phyloP scores from a whole-genome alignment of 2,329 filamentous ascomycete genomes.

The Alternaria tenuissima region DNA sequence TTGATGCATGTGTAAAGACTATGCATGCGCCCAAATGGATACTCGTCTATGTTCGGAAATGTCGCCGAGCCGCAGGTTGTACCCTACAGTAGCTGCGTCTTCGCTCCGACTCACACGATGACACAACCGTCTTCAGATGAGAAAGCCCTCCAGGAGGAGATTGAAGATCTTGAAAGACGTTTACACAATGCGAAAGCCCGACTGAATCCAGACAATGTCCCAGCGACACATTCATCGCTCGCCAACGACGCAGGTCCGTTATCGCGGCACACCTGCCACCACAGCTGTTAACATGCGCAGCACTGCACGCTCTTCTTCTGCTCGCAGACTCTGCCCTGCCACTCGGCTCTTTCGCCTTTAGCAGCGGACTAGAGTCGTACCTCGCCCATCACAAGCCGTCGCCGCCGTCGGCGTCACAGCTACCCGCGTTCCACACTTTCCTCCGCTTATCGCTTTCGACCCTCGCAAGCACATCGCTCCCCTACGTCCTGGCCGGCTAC shows the following conservation, averaged over 20 bases:
- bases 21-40: conserved; percentile 7
- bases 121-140: conserved; percentile 29
- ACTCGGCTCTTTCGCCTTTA: conserved; percentile 87
- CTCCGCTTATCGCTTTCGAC: conserved; percentile 74
- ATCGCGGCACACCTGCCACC: conserved; percentile 4
- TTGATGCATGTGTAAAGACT: background rate
- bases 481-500: conserved; percentile 76
- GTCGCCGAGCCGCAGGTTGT: conserved; percentile 31
- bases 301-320: conserved; percentile 74
- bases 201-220: conserved; percentile 49
- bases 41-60: conserved; percentile 20
- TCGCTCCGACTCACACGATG: conserved; percentile 33
- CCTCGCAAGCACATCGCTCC: conserved; percentile 75
- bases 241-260: conserved; percentile 28
- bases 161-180: conserved; percentile 64
- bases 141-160: conserved; percentile 59
- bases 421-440: conserved; percentile 68
- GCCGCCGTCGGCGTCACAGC: conserved; percentile 40
- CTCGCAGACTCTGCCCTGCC: conserved; percentile 84
- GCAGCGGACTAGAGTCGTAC: conserved; percentile 82
- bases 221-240: conserved; percentile 16
- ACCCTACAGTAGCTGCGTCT: conserved; percentile 16
- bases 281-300: conserved; percentile 19
- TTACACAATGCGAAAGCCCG: conserved; percentile 58
- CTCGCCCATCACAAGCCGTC: conserved; percentile 69